Base-by-base conservation (phyloP, 306 rosid genomes). In the Argentina anserina region DNA sequence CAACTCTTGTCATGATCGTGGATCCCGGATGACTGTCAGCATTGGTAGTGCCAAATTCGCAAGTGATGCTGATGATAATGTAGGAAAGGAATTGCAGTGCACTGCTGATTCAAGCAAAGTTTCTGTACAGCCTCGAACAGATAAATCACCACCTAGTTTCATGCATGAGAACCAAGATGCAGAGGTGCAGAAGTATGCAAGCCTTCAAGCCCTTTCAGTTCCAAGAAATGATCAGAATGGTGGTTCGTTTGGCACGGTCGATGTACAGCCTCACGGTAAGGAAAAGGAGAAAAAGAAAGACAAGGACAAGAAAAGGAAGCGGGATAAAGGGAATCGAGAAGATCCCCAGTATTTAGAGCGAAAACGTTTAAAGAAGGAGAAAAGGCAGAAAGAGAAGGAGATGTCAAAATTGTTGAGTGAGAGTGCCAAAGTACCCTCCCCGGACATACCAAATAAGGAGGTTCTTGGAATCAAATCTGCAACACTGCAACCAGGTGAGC, bases 11-110 rank as follows among this genome's bases (percentile, higher is more conserved):
- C 92, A 86, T 47, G 87, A 80, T 80, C 92, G 1, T 50, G 92
- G 96, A 71, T 94, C 95, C 21, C 92, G 82, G 72, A 78, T 94
- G 97, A 94, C 97, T 75, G 97, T 95, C 73, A 94, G 98, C 81
- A 91, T 89, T 60, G 97, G 95, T 42, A 89, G 98, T 81, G 98
- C 95, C 41, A 94, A 89, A 65, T 62, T 88, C 70, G 69, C 84
- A 26, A 84, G 88, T 39, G 90, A 90, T 63, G 88, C 88, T 71
- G 94, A 89, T 36, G 98, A 89, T 59, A 59, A 88, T 63, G 60
- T 85, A 23, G 90, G 80, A 53, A 94, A 78, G 80, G 98, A 94
- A 68, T 89, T 94, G 61, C 98, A 85, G 74, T 91, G 92, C 87
- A 89, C 96, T 58, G 97, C 97, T 12, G 96, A 91, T 84, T 89